phyloP scores from a whole-genome alignment of 352 stramenopile genomes.

The Pythium aquatile region DNA sequence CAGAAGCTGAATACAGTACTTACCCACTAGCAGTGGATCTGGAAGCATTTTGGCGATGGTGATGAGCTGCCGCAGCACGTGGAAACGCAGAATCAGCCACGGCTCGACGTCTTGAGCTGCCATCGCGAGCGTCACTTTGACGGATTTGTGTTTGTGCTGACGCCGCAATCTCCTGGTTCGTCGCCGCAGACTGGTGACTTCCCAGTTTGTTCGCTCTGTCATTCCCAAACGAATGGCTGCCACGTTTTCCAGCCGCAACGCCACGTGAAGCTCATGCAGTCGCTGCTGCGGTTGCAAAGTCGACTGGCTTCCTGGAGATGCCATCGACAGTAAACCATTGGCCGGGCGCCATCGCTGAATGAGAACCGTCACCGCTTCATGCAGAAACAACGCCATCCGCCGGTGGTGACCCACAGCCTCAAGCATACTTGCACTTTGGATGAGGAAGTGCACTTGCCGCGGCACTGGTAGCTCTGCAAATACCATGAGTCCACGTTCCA shows the following conservation, averaged over 20 bases:
- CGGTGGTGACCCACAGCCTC: conserved; percentile 58
- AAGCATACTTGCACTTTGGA: conserved; percentile 65
- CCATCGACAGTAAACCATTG: neutral
- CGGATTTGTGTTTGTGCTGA: conserved; percentile 7
- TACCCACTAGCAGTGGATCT: conserved; percentile 49
- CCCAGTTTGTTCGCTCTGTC: conserved; percentile 32
- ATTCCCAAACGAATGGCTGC: conserved; percentile 57
- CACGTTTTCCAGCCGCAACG: conserved; percentile 52
- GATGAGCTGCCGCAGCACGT: conserved; percentile 76
- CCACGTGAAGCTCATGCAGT: conserved; percentile 54
- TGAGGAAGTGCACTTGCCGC: conserved; percentile 64
- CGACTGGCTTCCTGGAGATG: conserved; percentile 13
- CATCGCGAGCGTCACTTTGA: conserved; percentile 19
- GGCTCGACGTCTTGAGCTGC: conserved; percentile 26
- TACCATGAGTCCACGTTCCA: conserved; percentile 56
- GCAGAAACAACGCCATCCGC: conserved; percentile 68
- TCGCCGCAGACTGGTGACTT: conserved; percentile 43
- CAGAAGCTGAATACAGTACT: conserved; percentile 62
- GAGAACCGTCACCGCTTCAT: conserved; percentile 48
- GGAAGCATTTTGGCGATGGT: conserved; percentile 54
- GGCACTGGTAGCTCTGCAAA: conserved; percentile 48
- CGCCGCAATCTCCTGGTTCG: conserved; percentile 27
- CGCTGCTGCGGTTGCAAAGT: conserved; percentile 23
- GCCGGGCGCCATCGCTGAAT: conserved; percentile 21
- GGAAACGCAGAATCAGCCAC: conserved; percentile 75